Base-by-base conservation (phyloP, 2,329 filamentous ascomycete species). In the Calonectria pauciramosa region DNA sequence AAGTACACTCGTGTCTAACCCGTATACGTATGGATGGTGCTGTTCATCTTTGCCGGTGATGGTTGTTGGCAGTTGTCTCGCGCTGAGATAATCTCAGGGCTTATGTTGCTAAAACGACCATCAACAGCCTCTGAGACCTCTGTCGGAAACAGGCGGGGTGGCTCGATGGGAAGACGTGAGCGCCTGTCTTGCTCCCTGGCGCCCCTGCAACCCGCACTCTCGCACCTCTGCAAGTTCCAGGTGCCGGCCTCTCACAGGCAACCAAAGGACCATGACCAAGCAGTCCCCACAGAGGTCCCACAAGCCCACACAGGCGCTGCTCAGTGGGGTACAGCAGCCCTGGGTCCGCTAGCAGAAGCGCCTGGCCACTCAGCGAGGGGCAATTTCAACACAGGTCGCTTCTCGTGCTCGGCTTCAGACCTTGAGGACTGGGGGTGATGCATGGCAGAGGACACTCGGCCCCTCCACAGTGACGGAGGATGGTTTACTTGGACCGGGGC, bases 211-310 rank as follows among this genome's bases (percentile, higher is more conserved):
- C 32, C 34, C 54, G 47, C n/a, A 51, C 54, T 38, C 44, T 63
- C 28, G 26, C 49, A n/a, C 23, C 60, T 54, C 64, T 54, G 5
- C 65, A 68, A 68, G 47, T 36, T 32, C 23, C 59, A 32, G 51
- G 28, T 32, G 18, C 38, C 49, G 49, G 51, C 80, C 80, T 81
- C 78, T 81, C 66, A 80, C 51, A 75, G 20, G 47, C 26, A 47
- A 71, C 71, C 59, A 73, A 80, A 79, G 77, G 65, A 34, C 54
- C 68, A 80, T 81, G 79, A 81, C 80, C 72, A 80, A 80, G 68
- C 34, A 23, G 49, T 70, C 68, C 23, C 77, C 77, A 76, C 78
- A 47, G 71, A 8, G 54, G 65, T 72, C 77, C 79, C 76, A 72
- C 36, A 32, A 41, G 70, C 73, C 76, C 78, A 76, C 78, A 70